Percentiles rank a stretch among this genome's conserved stretches.
Conservation (phyloP, 2,329 filamentous ascomycete genomes). For the Cephalotrichum gorgonifer region DNA sequence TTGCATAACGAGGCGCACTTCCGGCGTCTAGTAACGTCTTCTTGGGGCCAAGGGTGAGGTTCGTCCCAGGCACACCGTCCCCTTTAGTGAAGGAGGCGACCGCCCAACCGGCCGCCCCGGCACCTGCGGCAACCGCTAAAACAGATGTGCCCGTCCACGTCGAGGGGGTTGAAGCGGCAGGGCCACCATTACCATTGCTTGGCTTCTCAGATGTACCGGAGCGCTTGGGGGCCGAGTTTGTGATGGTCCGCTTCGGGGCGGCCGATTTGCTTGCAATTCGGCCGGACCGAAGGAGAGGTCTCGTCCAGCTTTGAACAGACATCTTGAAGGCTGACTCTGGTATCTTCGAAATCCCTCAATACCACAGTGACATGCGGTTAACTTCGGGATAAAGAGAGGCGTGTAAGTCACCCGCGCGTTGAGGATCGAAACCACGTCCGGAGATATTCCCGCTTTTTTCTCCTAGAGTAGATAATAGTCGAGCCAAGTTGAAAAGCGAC, state of each 20-base stretch:
- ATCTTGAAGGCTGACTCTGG: neutral
- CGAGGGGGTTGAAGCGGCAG: neutral
- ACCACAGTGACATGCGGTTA: neutral
- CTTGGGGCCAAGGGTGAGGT: neutral
- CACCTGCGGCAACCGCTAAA: constrained; percentile 2
- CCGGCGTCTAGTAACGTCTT: constrained; percentile 3
- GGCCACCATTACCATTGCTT: neutral
- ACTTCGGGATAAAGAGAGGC: neutral
- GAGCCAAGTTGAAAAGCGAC: no score
- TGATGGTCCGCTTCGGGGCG: neutral
- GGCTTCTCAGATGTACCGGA: neutral
- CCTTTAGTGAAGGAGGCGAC: neutral
- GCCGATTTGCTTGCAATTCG: neutral
- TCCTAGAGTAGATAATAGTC: neutral
- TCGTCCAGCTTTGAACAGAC: neutral
- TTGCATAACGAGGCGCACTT: constrained; percentile 23
- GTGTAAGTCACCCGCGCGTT: neutral
- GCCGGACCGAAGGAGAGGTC: constrained; percentile 1
- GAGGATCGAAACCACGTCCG: neutral
- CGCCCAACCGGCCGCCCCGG: constrained; percentile 3
- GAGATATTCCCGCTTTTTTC: neutral
- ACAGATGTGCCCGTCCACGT: constrained; percentile 3
- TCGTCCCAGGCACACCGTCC: neutral
- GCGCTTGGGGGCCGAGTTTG: neutral
- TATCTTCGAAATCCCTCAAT: neutral